Base-by-base conservation (phyloP, 192 early-diverging fungal species). In the Dissophora ornata region DNA sequence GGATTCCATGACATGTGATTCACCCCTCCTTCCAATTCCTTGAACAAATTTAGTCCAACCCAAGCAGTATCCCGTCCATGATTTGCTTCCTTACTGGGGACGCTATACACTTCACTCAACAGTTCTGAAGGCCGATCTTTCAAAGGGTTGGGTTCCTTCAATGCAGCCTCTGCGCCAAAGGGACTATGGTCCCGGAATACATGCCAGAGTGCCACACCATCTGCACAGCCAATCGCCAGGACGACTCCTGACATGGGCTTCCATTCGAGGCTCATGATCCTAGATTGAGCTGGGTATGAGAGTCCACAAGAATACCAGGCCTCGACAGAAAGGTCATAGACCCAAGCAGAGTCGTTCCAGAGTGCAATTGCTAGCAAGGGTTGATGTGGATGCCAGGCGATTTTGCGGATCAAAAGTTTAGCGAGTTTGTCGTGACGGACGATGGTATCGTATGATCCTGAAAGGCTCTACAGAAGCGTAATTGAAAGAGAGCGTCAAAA, bases 381-480 rank as follows among this genome's bases (percentile, higher is more conserved):
- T 34, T 84, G 82, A 58, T 91, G 83, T 21, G 86, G 90, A 46
- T 95, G 94, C 90, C 91, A 95, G 0, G 91, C 91, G 4, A 94
- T 67, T n/a, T 81, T 83, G 32, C 75, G 78, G 49, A 93, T 75
- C 15, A 81, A 59, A 7, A 77, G 53, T 44, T 77, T 66, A 29
- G 73, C 73, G 5, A 77, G 53, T 48, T 60, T 67, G 52, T 77
- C 73, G 57, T 55, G 57, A 13, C 52, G 68, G 18, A 70, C 52
- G 52, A 70, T 62, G 3, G 57, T 55, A n/a, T 46, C 49, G 34
- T 54, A 60, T 28, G 68, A 47, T 62, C 52, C 68, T 38, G 68
- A 29, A 3, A 70, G 22, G 15, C 40, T 53, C 67, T 68, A n/a
- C 8, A 53, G 19, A 38, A 8, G 4, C 16, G 16, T 2, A 19